Conservation (phyloP, 306 rosid genomes). For the Sphenostylis stenocarpa region DNA sequence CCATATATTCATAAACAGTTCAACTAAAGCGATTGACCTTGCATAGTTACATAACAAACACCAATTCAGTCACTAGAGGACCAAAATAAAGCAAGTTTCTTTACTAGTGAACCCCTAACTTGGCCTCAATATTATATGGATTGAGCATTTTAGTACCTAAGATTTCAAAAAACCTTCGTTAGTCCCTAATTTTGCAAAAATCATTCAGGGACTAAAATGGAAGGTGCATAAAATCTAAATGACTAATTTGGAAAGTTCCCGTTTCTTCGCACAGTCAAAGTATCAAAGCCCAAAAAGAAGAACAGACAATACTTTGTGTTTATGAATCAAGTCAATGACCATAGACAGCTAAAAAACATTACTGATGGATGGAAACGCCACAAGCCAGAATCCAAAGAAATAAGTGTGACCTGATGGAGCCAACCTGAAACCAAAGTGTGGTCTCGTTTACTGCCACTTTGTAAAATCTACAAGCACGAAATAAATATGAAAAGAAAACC, state of each 20-base stretch:
- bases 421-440: slow-evolving; percentile 98
- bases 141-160: not conserved
- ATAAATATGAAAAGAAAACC: not conserved
- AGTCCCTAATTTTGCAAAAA: not conserved
- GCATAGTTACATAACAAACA: slow-evolving; percentile 27
- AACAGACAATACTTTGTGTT: not conserved
- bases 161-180: not conserved
- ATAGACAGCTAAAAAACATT: slow-evolving; percentile 3
- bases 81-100: slow-evolving; percentile 17
- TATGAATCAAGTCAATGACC: not conserved
- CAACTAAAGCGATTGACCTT: slow-evolving; percentile 27
- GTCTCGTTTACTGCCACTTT: slow-evolving; percentile 71
- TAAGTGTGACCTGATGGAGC: slow-evolving; percentile 90
- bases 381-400: slow-evolving; percentile 47
- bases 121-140: not conserved
- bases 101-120: not conserved
- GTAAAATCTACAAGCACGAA: slow-evolving; percentile 65
- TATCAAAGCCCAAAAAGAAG: not conserved
- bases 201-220: not conserved
- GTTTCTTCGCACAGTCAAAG: slow-evolving; percentile 10
- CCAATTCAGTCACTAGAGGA: slow-evolving; percentile 18
- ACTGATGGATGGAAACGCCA: slow-evolving; percentile 9
- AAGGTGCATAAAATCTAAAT: not conserved
- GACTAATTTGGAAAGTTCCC: not conserved
- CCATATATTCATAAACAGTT: not conserved